Conservation (phyloP, 139 green algal species). For the Chlamydomonas applanata region DNA sequence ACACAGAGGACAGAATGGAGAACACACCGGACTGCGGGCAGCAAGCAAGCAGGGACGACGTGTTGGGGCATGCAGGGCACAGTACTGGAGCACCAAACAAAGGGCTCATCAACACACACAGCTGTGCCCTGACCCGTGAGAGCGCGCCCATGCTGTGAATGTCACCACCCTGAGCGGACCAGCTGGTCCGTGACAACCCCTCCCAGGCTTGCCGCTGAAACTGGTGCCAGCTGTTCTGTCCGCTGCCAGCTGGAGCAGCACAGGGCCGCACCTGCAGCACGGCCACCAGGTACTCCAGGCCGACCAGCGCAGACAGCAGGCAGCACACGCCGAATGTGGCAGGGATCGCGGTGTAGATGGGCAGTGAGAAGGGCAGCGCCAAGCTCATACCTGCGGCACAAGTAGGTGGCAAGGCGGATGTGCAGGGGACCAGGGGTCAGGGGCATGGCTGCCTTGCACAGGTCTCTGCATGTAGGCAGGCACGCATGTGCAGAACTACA, state of each 20-base stretch:
- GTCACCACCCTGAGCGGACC: not conserved
- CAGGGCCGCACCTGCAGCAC: slow-evolving; percentile 35
- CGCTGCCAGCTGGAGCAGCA: too few relatives aligned
- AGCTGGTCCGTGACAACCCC: not conserved
- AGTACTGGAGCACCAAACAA: too few relatives aligned
- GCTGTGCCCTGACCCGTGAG: too few relatives aligned
- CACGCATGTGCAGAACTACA: not conserved
- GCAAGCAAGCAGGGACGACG: not conserved
- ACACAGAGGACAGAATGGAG: slow-evolving; percentile 46
- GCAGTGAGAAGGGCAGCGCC: slow-evolving; percentile 49
- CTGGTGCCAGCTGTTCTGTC: too few relatives aligned
- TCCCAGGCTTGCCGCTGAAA: too few relatives aligned
- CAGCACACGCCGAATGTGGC: slow-evolving; percentile 46
- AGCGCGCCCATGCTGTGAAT: not conserved
- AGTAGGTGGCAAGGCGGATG: not conserved
- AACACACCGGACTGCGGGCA: slow-evolving; percentile 33
- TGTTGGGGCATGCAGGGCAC: not conserved
- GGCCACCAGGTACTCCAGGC: slow-evolving; percentile 53
- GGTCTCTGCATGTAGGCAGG: not conserved
- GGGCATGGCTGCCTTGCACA: not conserved
- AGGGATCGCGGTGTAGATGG: slow-evolving; percentile 44
- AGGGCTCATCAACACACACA: too few relatives aligned
- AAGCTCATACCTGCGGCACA: slow-evolving; percentile 40
- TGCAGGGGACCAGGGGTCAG: not conserved
- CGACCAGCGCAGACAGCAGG: slow-evolving; percentile 48